Percentiles rank a stretch among this genome's conserved stretches.
Conservation (phyloP, 345 rosid species). For the Populus simonii region DNA sequence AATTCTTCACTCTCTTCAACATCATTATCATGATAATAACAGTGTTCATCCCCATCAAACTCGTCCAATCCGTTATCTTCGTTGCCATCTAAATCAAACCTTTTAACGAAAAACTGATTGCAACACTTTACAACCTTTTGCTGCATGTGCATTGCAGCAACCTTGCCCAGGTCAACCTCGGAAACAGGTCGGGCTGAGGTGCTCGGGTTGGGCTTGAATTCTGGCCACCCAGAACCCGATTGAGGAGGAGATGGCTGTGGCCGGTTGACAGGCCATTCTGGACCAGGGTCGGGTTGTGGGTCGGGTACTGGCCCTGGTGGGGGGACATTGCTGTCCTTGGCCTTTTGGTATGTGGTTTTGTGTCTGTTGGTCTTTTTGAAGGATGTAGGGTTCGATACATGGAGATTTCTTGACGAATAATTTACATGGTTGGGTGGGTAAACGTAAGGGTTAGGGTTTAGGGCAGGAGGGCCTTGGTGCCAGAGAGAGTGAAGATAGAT, state of each 20-base stretch:
- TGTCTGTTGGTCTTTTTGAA: constrained; percentile 16
- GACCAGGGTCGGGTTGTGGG: constrained; percentile 17
- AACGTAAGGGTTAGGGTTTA: constrained; percentile 21
- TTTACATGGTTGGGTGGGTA: not conserved
- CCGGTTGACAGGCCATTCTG: constrained; percentile 38
- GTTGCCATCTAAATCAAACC: constrained; percentile 4
- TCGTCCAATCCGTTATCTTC: constrained; percentile 4
- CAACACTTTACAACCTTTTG: constrained; percentile 1
- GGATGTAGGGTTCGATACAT: constrained; percentile 28
- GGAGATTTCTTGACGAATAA: constrained; percentile 23
- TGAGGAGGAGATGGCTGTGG: constrained; percentile 6
- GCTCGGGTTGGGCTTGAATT: constrained; percentile 16
- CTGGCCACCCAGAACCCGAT: constrained; percentile 39
- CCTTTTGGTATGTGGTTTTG: not conserved
- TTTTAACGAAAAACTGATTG: constrained; percentile 10
- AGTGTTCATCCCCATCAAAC: constrained; percentile 26
- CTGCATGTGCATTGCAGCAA: constrained; percentile 28
- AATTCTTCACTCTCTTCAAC: constrained; percentile 36
- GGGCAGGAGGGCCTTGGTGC: constrained; percentile 72
- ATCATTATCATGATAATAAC: constrained; percentile 15
- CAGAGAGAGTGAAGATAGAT: constrained; percentile 71
- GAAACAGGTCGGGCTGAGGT: constrained; percentile 17
- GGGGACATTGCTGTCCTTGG: not conserved
- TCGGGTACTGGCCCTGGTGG: not conserved
- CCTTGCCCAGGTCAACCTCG: constrained; percentile 30